Conservation (phyloP, 306 rosid genomes). For the Vigna hirtella region DNA sequence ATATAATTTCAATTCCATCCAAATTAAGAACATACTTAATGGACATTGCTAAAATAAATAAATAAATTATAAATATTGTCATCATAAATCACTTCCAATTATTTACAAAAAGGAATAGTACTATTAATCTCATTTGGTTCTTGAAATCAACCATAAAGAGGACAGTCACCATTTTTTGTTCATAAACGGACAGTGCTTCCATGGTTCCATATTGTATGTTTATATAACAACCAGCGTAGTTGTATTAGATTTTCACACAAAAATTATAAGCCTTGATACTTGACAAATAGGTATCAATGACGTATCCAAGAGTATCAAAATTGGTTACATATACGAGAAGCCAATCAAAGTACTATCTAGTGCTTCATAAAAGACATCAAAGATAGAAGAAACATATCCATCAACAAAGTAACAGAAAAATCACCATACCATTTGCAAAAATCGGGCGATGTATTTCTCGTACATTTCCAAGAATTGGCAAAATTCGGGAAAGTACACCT, state of each 20-base stretch:
- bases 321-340: neutral
- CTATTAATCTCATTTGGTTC: too few relatives aligned
- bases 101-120: too few relatives aligned
- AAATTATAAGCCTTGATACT: neutral
- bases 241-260: neutral
- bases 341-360: neutral
- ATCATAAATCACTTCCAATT: too few relatives aligned
- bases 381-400: constrained; percentile 38
- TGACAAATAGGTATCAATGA: neutral
- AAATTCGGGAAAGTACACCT: constrained; percentile 91
- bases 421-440: constrained; percentile 83
- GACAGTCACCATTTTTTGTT: too few relatives aligned
- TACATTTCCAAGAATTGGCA: constrained; percentile 94
- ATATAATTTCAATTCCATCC: too few relatives aligned
- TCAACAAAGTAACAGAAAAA: constrained; percentile 40
- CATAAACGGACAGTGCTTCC: too few relatives aligned
- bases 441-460: constrained; percentile 83
- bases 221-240: too few relatives aligned
- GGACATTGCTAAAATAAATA: too few relatives aligned
- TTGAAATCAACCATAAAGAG: too few relatives aligned
- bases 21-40: too few relatives aligned
- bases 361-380: constrained; percentile 18
- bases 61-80: too few relatives aligned
- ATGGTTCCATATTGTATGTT: too few relatives aligned
- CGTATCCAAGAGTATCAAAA: neutral